Percentiles rank a stretch among this genome's conserved stretches.
These are phyloP conservation scores for Paraphoma sp. DNA, from an alignment of 2,329 filamentous ascomycete genomes.

Conservation along the genomic window DNA sequence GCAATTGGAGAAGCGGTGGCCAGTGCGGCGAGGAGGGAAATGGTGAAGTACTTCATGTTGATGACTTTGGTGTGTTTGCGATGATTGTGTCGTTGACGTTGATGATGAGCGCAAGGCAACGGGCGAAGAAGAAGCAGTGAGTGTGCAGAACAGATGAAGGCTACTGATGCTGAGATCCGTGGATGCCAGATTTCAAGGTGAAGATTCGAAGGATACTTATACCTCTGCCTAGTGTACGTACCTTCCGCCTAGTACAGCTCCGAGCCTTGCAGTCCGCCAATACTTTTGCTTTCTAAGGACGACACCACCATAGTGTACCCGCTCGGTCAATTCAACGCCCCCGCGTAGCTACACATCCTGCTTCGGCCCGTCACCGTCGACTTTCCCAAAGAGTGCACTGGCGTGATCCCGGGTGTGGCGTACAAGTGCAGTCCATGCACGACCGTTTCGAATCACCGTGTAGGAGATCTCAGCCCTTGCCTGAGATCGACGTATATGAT, in stretches of 20 bases:
- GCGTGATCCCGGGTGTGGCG: neutral
- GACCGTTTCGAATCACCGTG: neutral
- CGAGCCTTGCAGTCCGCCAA: neutral
- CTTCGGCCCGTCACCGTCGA: neutral
- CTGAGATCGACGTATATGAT: neutral
- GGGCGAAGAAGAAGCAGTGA: neutral
- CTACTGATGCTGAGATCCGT: slow-evolving; percentile 4
- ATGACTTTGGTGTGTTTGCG: neutral
- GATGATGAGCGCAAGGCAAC: neutral
- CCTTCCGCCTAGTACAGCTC: neutral
- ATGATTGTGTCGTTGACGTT: neutral
- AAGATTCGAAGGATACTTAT: slow-evolving; percentile 2
- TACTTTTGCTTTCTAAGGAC: neutral
- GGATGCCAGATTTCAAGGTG: slow-evolving; percentile 1
- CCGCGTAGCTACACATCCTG: neutral
- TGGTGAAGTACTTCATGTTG: slow-evolving; percentile 29
- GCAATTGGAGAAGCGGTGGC: slow-evolving; percentile 13
- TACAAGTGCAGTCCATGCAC: slow-evolving; percentile 2
- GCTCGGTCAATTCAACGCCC: neutral
- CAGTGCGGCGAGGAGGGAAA: slow-evolving; percentile 18
- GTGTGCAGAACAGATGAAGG: neutral
- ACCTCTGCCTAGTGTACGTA: neutral
- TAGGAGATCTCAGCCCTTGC: neutral
- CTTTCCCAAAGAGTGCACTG: neutral
- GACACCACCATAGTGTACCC: neutral